Conservation (phyloP, 306 rosid genomes). For the Astragalus membranaceus region DNA sequence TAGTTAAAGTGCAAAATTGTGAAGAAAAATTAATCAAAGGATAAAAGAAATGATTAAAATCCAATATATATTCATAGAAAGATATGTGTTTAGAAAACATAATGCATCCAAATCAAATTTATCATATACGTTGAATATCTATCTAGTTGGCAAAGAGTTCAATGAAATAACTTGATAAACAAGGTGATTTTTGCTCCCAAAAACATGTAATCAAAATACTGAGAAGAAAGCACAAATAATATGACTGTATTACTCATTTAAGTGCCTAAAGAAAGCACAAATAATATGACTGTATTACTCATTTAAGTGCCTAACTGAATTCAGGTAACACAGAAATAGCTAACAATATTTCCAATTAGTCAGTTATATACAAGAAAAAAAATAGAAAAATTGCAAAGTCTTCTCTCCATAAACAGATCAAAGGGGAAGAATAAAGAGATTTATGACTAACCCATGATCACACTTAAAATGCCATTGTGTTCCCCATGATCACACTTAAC, state of each 20-base stretch:
- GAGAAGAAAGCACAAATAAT: neutral
- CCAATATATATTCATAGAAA: no score
- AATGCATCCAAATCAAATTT: neutral
- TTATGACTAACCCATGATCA: constrained; percentile 57
- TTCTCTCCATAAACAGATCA: no score
- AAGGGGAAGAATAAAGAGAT: neutral
- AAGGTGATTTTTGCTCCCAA: no score
- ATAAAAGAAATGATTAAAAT: no score
- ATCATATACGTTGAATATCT: neutral
- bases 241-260: neutral
- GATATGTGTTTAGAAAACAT: constrained; percentile 1
- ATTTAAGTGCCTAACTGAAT: neutral
- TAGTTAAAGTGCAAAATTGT: no score
- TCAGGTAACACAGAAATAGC: constrained; percentile 3
- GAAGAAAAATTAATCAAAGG: no score
- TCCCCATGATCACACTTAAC: no score
- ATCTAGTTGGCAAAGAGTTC: neutral
- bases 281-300: neutral
- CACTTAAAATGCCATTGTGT: no score
- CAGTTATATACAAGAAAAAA: neutral
- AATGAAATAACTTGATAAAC: no score
- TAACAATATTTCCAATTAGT: neutral
- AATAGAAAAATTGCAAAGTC: neutral
- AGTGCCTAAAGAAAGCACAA: neutral
- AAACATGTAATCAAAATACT: neutral